phyloP scores from a whole-genome alignment of 1,284 basidiomycete species.

The Apiotrichum siamense region DNA sequence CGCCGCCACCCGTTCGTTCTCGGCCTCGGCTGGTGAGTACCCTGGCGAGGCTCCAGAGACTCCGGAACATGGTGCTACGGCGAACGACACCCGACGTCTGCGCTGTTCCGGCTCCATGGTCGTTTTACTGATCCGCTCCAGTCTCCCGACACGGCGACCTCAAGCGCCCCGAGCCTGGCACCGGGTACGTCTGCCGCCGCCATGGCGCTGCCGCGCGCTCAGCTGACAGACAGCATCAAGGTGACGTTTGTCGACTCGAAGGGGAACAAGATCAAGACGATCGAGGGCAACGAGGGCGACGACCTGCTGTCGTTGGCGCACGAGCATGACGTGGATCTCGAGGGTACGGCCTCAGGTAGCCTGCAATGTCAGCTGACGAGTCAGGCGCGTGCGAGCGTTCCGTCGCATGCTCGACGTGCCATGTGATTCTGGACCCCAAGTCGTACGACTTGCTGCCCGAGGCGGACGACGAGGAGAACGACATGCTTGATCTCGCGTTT shows the following conservation, averaged over 20 bases:
- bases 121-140: slow-evolving; percentile 8
- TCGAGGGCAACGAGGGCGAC: slow-evolving; percentile 91
- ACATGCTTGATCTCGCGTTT: slow-evolving; percentile 98
- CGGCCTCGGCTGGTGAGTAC: too few species aligned
- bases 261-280: slow-evolving; percentile 72
- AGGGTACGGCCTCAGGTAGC: slow-evolving; percentile 57
- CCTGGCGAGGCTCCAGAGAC: too few species aligned
- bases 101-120: not conserved
- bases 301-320: slow-evolving; percentile 86
- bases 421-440: slow-evolving; percentile 79
- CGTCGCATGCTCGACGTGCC: slow-evolving; percentile 95
- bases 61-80: too few species aligned
- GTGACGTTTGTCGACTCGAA: slow-evolving; percentile 85
- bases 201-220: not conserved
- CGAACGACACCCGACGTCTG: not conserved
- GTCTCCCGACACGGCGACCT: slow-evolving; percentile 51
- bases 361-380: not conserved
- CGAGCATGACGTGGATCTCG: slow-evolving; percentile 95
- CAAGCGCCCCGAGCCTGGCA: slow-evolving; percentile 51
- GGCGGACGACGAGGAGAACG: slow-evolving; percentile 94
- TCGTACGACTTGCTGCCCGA: slow-evolving; percentile 81
- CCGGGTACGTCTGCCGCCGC: slow-evolving; percentile 38
- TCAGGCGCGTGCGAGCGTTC: slow-evolving; percentile 95
- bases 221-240: slow-evolving; percentile 59
- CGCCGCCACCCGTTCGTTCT: too few species aligned